phyloP scores from a whole-genome alignment of 1,284 basidiomycete genomes.

The Irpex rosettiformis region DNA sequence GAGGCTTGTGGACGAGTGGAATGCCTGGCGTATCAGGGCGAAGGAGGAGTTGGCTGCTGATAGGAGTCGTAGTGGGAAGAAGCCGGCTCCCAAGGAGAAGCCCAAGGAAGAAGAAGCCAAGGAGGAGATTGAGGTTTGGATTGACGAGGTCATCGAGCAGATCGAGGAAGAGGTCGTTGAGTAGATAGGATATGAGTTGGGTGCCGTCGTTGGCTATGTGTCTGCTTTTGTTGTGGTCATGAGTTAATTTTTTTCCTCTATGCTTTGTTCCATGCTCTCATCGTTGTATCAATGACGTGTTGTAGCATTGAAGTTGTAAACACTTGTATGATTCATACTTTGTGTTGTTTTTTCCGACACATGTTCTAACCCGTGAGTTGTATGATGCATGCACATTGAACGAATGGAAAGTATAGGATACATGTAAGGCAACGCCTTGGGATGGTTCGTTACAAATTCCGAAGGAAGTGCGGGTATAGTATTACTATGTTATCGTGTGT shows the following conservation, averaged over 20 bases:
- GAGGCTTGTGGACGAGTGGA: slow-evolving; percentile 97
- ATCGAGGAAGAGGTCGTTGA: slow-evolving; percentile 76
- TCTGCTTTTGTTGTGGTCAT: neutral
- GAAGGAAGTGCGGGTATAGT: too few species aligned
- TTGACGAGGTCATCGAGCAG: slow-evolving; percentile 91
- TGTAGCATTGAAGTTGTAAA: neutral
- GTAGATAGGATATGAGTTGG: slow-evolving; percentile 19
- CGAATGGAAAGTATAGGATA: too few species aligned
- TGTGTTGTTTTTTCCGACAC: neutral
- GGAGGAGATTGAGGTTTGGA: slow-evolving; percentile 88
- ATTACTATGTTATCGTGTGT: too few species aligned
- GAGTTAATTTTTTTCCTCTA: too few species aligned
- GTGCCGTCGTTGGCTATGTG: neutral
- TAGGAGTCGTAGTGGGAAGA: slow-evolving; percentile 35
- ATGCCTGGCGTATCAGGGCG: slow-evolving; percentile 81
- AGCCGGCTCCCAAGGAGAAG: slow-evolving; percentile 28
- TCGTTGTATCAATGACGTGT: slow-evolving; percentile 5
- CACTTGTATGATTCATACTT: neutral
- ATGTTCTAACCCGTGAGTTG: too few species aligned
- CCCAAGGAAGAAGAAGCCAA: slow-evolving; percentile 55
- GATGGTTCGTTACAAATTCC: too few species aligned
- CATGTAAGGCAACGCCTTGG: too few species aligned
- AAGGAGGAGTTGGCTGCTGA: slow-evolving; percentile 59
- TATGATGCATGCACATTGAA: too few species aligned
- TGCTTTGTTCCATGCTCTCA: neutral